Evolutionary conservation across 345 rosid genomes (phyloP).

Genomic region (Camelina sativa): DNA sequence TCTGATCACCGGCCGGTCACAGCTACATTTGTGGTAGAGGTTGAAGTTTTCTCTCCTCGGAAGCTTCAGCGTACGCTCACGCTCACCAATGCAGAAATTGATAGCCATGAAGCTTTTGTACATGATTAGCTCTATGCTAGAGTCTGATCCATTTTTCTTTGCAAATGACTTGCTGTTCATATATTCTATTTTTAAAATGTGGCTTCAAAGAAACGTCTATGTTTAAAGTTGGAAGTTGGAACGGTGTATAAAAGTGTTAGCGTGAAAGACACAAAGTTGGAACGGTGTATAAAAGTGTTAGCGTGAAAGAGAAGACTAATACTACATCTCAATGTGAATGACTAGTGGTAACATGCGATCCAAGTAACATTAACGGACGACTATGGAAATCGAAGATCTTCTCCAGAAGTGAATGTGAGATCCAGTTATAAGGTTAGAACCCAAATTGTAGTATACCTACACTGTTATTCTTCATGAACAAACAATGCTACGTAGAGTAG

Average conservation of each 20-base stretch:
- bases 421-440: no score
- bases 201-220: neutral
- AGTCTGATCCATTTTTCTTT: neutral
- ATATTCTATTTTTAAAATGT: conserved; percentile 10
- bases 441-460: no score
- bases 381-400: no score
- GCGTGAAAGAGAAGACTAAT: no score
- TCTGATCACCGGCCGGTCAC: conserved; percentile 94
- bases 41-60: conserved; percentile 70
- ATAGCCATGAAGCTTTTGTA: conserved; percentile 36
- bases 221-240: neutral
- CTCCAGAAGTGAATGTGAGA: no score
- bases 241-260: conserved; percentile 1
- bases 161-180: neutral
- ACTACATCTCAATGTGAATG: no score
- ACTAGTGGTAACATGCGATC: no score
- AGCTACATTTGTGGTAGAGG: conserved; percentile 76
- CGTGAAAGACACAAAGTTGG: neutral
- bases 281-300: no score
- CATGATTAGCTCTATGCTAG: neutral
- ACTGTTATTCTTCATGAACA: no score
- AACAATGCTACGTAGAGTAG: no score
- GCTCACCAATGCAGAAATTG: conserved; percentile 76
- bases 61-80: conserved; percentile 88
- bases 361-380: no score